Evolutionary conservation across 140 eudicot species (phyloP).

Genomic region (Stevia rebaudiana): DNA sequence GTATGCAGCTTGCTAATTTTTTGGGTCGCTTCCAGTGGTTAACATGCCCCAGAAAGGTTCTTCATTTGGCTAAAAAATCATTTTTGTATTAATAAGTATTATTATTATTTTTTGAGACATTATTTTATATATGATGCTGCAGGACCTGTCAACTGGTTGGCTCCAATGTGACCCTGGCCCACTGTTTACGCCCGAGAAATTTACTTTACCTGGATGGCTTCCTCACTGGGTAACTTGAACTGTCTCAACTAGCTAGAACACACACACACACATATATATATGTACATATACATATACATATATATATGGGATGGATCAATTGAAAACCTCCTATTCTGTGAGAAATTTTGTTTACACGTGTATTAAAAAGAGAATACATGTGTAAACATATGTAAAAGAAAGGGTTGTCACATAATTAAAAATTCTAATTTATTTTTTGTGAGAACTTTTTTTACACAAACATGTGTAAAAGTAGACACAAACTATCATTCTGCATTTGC

Average conservation of each 20-base stretch:
- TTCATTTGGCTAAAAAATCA: constrained; percentile 3
- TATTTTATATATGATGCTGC: constrained; percentile 21
- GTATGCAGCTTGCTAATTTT: constrained; percentile 81
- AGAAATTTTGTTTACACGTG: too few species aligned
- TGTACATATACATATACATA: too few species aligned
- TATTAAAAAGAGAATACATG: too few species aligned
- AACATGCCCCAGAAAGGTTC: constrained; percentile 91
- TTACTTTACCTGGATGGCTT: constrained; percentile 58
- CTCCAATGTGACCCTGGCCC: constrained; percentile 95
- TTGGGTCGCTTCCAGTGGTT: constrained; percentile 85
- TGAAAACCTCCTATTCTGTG: too few species aligned
- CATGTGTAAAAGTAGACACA: neutral
- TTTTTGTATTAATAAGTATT: neutral
- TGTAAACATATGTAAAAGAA: too few species aligned
- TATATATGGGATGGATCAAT: too few species aligned
- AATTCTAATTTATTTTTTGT: too few species aligned
- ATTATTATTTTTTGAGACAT: neutral
- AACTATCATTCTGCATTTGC: neutral
- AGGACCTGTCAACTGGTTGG: constrained; percentile 98
- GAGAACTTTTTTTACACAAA: too few species aligned
- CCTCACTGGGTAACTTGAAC: constrained; percentile 63
- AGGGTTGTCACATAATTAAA: too few species aligned
- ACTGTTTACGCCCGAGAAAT: constrained; percentile 61
- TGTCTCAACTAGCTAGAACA: too few species aligned
- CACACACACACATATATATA: too few species aligned